Base-by-base conservation (phyloP, 306 rosid genomes). In the Malus sylvestris region DNA sequence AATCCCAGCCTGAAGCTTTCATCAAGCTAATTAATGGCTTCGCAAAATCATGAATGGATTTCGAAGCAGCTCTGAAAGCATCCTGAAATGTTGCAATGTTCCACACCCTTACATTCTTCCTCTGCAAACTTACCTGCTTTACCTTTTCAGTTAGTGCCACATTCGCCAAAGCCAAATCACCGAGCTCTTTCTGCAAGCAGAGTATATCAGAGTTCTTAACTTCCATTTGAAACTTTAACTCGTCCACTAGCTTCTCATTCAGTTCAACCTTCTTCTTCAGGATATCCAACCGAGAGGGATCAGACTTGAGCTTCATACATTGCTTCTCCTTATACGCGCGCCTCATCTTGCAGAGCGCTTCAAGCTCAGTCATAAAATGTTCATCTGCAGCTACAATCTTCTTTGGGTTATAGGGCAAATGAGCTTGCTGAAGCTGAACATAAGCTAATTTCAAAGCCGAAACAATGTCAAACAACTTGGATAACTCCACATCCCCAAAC, bases 1-100 rank as follows among this genome's bases (percentile, higher is more conserved):
- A 88, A 81, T 93, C 91, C 98, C 98, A 93, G 35, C 96, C 90
- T 1, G 97, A 82, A 79, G 90, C 93, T 81, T 88, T 91, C 97
- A 91, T 86, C 86, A 91, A 79, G 70, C 83, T 79, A 66, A 91
- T 91, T 40, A 93, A 76, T 4, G 97, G 91, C 82, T 90, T 93
- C 8, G 94, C 93, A 38, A 91, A 93, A 85, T 91, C 94, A 80
- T 91, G 97, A 60, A 93, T 77, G 57, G 91, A 90, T 76, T 87
- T 87, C 0, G 89, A 86, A 45, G 93, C 86, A 70, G 89, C 85
- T 23, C 60, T 71, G 76, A 82, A 85, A 9, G 80, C 81, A 68
- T 90, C 85, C 65, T 83, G 76, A 63, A 93, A 88, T 76, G 77
- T 72, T 20, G 72, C 33, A n/a, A 77, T 76, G 83, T 75, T 85